Conservation (phyloP, 2,329 filamentous ascomycete genomes). For the Colletotrichum sp. region DNA sequence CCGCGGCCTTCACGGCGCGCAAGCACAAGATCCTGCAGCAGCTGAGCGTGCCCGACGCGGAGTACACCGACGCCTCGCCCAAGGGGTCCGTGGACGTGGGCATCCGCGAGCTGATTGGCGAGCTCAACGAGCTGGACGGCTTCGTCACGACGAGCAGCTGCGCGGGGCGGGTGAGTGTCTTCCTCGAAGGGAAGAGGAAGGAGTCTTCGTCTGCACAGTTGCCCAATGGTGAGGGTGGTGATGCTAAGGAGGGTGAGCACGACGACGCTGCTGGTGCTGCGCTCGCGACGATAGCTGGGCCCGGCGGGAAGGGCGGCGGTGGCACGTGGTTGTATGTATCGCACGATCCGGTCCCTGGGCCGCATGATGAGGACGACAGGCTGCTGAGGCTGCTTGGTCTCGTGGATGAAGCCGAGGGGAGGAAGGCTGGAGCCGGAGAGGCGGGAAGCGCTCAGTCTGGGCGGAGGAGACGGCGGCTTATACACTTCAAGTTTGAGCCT, state of each 20-base stretch:
- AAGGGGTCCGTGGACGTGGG: constrained; percentile 86
- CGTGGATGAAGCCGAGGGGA: constrained; percentile 29
- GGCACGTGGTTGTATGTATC: constrained; percentile 89
- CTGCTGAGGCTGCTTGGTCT: constrained; percentile 41
- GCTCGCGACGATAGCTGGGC: constrained; percentile 53
- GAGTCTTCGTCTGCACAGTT: not conserved
- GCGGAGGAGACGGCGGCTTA: constrained; percentile 49
- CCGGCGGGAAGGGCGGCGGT: constrained; percentile 85
- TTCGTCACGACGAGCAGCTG: constrained; percentile 94
- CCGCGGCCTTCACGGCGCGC: constrained; percentile 56
- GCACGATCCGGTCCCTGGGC: constrained; percentile 69
- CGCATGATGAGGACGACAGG: constrained; percentile 24
- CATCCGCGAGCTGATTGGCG: constrained; percentile 77
- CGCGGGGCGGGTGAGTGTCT: constrained; percentile 85
- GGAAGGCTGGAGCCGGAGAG: not conserved
- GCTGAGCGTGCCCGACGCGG: constrained; percentile 69
- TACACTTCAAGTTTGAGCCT: constrained; percentile 93
- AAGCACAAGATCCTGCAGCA: constrained; percentile 77
- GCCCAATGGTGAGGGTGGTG: not conserved
- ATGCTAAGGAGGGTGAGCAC: constrained; percentile 14
- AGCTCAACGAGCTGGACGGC: constrained; percentile 77
- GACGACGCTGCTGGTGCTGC: not conserved
- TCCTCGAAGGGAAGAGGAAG: constrained; percentile 72
- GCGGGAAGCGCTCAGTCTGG: constrained; percentile 16
- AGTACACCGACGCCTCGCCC: constrained; percentile 85